Base-by-base conservation (phyloP, 106 monocot genomes). In the Dactylorhiza incarnata region DNA sequence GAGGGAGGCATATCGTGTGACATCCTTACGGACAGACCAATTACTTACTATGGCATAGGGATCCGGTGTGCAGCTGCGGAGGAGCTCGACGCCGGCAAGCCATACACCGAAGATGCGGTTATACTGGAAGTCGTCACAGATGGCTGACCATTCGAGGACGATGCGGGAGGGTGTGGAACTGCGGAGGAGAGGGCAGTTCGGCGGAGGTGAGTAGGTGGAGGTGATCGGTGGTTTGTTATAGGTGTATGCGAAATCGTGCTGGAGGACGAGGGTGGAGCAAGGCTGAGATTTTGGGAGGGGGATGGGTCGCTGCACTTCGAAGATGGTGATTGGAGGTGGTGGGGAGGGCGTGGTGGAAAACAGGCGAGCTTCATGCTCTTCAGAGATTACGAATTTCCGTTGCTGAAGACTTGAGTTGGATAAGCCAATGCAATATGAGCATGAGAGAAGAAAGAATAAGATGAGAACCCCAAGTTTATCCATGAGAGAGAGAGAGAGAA, bases 41-140 rank as follows among this genome's bases (percentile, higher is more conserved):
- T 78, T 37, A 72, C 85, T 87, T 13, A 87, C 90, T 2, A 23
- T 76, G 44, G 84, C 20, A 58, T 94, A 82, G 12, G 97, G 97
- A 84, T 94, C 94, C 48, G 91, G 94, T 59, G 97, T 94, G 89
- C 94, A 97, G 89, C 94, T 86, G 69, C 91, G 91, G 76, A 97
- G 89, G 78, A 95, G 71, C 86, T 95, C 95, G 78, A 85, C 87
- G 69, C 93, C 91, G 73, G 73, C 81, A 70, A 87, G 80, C 93
- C 95, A 95, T 69, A 93, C 67, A 77, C 93, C 93, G 87, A 97
- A 89, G 76, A 97, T 93, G 55, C 95, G 84, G 79, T 95, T 92
- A 86, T 90, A 95, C 84, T 95, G 95, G 45, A 90, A 86, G 69
- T 92, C 95, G 48, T 22, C 45, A 79, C 76, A 92, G 76, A 83